phyloP scores from a whole-genome alignment of 208 protist species.

The Acanthamoeba castellanii region DNA sequence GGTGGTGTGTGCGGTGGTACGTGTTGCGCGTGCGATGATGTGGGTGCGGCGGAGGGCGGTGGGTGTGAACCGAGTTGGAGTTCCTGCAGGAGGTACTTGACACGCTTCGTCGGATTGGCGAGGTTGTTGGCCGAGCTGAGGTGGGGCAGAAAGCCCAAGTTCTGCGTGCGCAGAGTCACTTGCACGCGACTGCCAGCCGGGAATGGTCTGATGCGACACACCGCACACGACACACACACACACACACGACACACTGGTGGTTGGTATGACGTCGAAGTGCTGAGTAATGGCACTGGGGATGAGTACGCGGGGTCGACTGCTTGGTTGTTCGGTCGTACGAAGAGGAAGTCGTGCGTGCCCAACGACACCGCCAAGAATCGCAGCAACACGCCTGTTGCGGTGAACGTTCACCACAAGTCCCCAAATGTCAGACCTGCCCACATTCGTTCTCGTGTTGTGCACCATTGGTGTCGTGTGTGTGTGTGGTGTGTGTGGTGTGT shows the following conservation, averaged over 20 bases:
- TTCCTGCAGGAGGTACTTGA: background rate
- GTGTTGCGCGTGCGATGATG: background rate
- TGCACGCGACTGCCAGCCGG: background rate
- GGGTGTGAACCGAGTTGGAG: background rate
- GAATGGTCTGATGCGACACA: background rate
- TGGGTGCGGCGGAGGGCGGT: background rate
- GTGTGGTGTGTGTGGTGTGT: too few relatives aligned
- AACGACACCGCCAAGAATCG: background rate
- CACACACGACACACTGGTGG: too few relatives aligned
- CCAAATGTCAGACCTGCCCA: too few relatives aligned
- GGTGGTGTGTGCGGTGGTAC: background rate
- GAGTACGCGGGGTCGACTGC: background rate
- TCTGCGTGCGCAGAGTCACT: background rate
- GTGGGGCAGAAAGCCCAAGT: slow-evolving; percentile 23
- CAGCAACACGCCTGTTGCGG: background rate
- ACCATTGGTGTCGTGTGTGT: too few relatives aligned
- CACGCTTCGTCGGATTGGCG: background rate
- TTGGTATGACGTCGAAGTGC: background rate
- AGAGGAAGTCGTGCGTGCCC: slow-evolving; percentile 23
- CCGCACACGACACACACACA: background rate
- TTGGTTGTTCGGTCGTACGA: background rate
- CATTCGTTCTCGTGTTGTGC: too few relatives aligned
- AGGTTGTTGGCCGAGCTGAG: slow-evolving; percentile 53
- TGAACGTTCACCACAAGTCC: background rate
- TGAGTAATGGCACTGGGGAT: background rate